A percentile compares a stretch with the other conserved stretches of the same genome.
phyloP scores from a whole-genome alignment of 176 grass and related monocot genomes.

The Stipa capillata region DNA sequence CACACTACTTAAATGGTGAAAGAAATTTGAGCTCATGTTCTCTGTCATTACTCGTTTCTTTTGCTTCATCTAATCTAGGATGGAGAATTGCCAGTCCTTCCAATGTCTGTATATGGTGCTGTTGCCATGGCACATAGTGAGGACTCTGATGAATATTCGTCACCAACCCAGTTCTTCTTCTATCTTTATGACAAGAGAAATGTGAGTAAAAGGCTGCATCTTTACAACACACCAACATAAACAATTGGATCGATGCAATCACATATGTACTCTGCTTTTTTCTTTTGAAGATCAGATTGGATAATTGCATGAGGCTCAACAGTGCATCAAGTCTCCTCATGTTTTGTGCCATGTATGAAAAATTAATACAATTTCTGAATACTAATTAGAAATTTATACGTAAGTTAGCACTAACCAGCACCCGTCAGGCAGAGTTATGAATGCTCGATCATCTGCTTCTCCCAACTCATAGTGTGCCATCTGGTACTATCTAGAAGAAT shows the following conservation, averaged over 20 bases:
- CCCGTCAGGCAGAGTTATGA: neutral
- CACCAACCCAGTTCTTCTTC: constrained; percentile 88
- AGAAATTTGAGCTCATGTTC: neutral
- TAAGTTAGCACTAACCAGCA: neutral
- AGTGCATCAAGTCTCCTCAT: neutral
- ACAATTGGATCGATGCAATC: neutral
- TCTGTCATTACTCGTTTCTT: neutral
- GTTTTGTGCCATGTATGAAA: neutral
- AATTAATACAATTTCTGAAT: neutral
- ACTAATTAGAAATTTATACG: neutral
- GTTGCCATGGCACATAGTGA: constrained; percentile 87
- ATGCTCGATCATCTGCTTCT: no score
- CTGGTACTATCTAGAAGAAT: neutral
- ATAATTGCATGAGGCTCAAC: neutral
- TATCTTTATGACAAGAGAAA: constrained; percentile 99
- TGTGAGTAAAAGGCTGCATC: constrained; percentile 39
- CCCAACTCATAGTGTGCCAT: no score
- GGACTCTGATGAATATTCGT: constrained; percentile 85
- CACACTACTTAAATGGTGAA: neutral
- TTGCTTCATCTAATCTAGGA: constrained; percentile 45
- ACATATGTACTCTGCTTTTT: neutral
- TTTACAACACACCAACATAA: neutral
- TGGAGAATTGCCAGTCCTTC: constrained; percentile 89
- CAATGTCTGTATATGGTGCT: constrained; percentile 86
- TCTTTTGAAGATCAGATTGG: neutral